A percentile compares a stretch with the other conserved stretches of the same genome.
Evolutionary conservation across 257 asterid species (phyloP).

Genomic region (Oldenlandia corymbosa): DNA sequence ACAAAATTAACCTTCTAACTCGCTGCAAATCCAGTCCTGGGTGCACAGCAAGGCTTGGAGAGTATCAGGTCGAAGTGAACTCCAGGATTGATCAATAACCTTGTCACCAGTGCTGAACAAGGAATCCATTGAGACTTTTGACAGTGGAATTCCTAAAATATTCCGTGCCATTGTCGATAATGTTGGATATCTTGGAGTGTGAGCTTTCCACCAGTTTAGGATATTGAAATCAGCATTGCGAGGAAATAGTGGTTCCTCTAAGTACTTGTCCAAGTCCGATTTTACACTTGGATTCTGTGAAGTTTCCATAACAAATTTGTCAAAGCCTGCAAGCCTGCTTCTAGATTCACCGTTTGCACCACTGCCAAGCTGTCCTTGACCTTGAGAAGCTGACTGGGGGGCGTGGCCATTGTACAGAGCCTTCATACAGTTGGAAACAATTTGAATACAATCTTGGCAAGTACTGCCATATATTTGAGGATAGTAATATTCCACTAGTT

Average conservation of each 20-base stretch:
- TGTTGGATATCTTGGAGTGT: slow-evolving; percentile 77
- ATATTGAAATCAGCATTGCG: slow-evolving; percentile 62
- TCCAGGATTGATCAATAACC: slow-evolving; percentile 45
- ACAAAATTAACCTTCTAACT: slow-evolving; percentile 45
- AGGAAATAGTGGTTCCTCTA: slow-evolving; percentile 86
- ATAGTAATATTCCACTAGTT: slow-evolving; percentile 77
- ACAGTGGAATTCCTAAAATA: slow-evolving; percentile 77
- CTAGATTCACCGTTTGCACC: slow-evolving; percentile 17
- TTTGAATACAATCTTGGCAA: slow-evolving; percentile 57
- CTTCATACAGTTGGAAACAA: slow-evolving; percentile 81
- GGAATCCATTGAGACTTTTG: slow-evolving; percentile 53
- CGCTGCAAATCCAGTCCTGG: slow-evolving; percentile 75
- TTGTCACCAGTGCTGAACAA: slow-evolving; percentile 55
- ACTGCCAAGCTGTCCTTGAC: slow-evolving; percentile 46
- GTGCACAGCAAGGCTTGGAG: slow-evolving; percentile 82
- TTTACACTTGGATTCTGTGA: slow-evolving; percentile 50
- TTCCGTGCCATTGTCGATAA: slow-evolving; percentile 89
- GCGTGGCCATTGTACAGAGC: slow-evolving; percentile 81
- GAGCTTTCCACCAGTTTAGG: slow-evolving; percentile 95
- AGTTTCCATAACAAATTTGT: slow-evolving; percentile 58
- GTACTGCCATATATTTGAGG: slow-evolving; percentile 69
- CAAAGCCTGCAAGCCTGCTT: slow-evolving; percentile 72
- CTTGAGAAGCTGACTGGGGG: slow-evolving; percentile 58
- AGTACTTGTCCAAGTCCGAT: slow-evolving; percentile 84
- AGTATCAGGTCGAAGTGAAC: slow-evolving; percentile 60